Base-by-base conservation (phyloP, 2,329 filamentous ascomycete genomes). In the Gliomastix tumulicola region DNA sequence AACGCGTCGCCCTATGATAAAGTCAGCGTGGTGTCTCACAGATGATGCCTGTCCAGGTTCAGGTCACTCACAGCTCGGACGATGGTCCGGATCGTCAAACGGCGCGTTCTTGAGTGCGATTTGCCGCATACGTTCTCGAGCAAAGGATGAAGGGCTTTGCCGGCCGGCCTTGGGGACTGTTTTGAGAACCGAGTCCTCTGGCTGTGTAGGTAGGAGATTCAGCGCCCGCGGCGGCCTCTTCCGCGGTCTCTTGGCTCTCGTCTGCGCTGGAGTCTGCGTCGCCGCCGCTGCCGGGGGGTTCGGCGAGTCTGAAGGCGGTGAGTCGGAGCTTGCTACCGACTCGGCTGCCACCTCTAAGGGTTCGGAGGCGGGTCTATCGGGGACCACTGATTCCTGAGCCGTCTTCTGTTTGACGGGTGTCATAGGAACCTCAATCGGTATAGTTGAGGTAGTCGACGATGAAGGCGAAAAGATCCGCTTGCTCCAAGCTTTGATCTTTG, bases 101-200 rank as follows among this genome's bases (percentile, higher is more conserved):
- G 63, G 62, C 36, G 62, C 60, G 32, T 63, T 63, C 21, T 55
- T 62, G 35, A 57, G 57, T 9, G 63, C 63, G 41, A 67, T 62
- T 34, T 65, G 54, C 31, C 62, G 57, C 60, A 67, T 67, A 15
- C 63, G 56, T 41, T 64, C 57, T 32, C 63, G 55, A 19, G 63
- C 61, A 48, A 66, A 62, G 7, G 62, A 65, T 5, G 64, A 67
- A 4, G 63, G 63, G 40, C 63, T 66, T 34, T 53, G 53, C 20
- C 60, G 59, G 17, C 62, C 59, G 22, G 46, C 48, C 18, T 47
- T 44, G 23, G 49, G 47, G 18, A 45, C 41, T 13, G 50, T 49
- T 12, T 42, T 49, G 23, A 55, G 40, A 34, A 60, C 59, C 6
- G 49, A 40, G 31, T 56, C 46, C 37, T 63, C 60, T 21, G 57